A percentile compares a stretch with the other conserved stretches of the same genome.
These are phyloP conservation scores for Dendrobium huoshanense DNA, from an alignment of 106 monocot genomes.

Conservation along the genomic window DNA sequence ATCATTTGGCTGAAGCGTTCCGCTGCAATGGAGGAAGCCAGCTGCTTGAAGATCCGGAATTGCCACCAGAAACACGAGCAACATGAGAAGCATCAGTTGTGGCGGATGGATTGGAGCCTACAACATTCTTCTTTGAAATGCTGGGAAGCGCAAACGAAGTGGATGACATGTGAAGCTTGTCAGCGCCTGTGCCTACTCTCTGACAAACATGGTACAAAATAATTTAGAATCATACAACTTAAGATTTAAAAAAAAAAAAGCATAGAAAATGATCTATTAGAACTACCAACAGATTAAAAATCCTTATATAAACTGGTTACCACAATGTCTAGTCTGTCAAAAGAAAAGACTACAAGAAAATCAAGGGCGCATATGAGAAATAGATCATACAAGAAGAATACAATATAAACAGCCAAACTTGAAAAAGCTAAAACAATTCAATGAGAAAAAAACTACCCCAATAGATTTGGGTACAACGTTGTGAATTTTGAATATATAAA, in stretches of 20 bases:
- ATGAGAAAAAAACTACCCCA: background rate
- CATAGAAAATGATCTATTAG: background rate
- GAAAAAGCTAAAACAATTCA: background rate
- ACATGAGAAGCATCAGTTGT: constrained; percentile 29
- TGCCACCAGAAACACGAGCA: constrained; percentile 25
- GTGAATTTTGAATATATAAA: background rate
- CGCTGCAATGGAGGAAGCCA: constrained; percentile 56
- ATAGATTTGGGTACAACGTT: background rate
- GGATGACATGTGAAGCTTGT: constrained; percentile 28
- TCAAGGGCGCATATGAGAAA: background rate
- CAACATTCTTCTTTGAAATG: constrained; percentile 23
- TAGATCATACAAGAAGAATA: background rate
- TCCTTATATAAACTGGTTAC: background rate
- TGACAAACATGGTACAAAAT: constrained; percentile 8
- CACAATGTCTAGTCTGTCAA: too few relatives aligned
- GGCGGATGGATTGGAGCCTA: constrained; percentile 26
- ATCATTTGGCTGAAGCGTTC: constrained; percentile 56
- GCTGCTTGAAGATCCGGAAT: constrained; percentile 34
- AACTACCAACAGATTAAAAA: background rate
- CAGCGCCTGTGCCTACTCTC: constrained; percentile 23
- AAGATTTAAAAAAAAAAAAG: background rate
- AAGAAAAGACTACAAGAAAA: too few relatives aligned
- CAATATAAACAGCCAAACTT: background rate
- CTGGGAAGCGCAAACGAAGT: constrained; percentile 34
- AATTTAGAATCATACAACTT: background rate